Conservation (phyloP, 108 stramenopile species). For the Nitzschia sp. region DNA sequence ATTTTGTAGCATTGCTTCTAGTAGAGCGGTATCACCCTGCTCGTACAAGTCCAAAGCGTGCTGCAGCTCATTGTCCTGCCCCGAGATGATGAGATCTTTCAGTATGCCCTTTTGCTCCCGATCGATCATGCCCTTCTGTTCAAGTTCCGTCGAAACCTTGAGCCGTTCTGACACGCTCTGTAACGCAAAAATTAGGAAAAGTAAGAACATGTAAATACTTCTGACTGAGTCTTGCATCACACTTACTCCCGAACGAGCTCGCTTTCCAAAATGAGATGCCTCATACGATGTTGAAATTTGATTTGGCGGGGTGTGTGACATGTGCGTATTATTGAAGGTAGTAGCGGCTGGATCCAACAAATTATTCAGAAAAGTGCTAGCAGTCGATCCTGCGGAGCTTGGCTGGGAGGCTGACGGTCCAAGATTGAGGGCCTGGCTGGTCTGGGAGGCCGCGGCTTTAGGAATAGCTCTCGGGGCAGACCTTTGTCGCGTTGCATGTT, state of each 20-base stretch:
- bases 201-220: no score
- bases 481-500: constrained; percentile 1
- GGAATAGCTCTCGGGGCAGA: constrained; percentile 23
- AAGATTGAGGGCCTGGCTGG: background rate
- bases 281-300: constrained; percentile 71
- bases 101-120: constrained; percentile 84
- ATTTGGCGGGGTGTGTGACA: constrained; percentile 78
- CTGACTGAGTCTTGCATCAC: no score
- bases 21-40: constrained; percentile 68
- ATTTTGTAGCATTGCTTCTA: constrained; percentile 74
- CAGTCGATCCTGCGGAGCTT: constrained; percentile 21
- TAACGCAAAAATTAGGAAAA: background rate
- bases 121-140: constrained; percentile 84
- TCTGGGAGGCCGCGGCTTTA: background rate
- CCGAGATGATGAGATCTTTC: constrained; percentile 90
- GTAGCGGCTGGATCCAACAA: constrained; percentile 33
- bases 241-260: constrained; percentile 80
- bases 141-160: constrained; percentile 80
- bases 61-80: constrained; percentile 76
- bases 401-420: constrained; percentile 7
- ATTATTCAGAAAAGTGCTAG: constrained; percentile 31
- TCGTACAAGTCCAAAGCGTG: constrained; percentile 87
- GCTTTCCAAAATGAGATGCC: constrained; percentile 79
- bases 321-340: constrained; percentile 18
- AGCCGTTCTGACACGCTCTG: constrained; percentile 84